Percentiles rank a stretch among this genome's conserved stretches.
These are phyloP conservation scores for Marsdenia floribunda DNA, from an alignment of 257 asterid species.

Conservation along the genomic window DNA sequence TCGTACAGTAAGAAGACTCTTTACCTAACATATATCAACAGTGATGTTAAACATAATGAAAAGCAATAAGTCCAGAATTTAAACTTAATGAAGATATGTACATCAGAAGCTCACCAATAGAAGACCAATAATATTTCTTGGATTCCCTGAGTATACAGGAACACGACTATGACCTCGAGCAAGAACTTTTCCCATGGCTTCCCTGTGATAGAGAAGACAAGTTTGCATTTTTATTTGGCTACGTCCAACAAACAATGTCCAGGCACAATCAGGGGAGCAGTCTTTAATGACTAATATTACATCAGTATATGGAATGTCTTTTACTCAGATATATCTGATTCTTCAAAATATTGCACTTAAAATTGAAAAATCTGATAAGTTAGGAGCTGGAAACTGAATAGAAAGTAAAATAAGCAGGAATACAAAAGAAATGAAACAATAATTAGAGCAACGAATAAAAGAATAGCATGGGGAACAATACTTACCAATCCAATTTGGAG, in stretches of 20 bases:
- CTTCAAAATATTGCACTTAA: not conserved
- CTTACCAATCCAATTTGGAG: conserved; percentile 95
- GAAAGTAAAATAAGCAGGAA: not conserved
- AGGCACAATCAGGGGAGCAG: not conserved
- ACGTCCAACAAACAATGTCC: not conserved
- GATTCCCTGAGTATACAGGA: conserved; percentile 81
- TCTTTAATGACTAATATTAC: not conserved
- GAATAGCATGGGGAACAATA: not conserved
- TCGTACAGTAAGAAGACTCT: conserved; percentile 82
- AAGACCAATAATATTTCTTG: conserved; percentile 72
- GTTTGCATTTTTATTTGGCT: not conserved
- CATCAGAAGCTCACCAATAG: conserved; percentile 46
- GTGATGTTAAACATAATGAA: not conserved
- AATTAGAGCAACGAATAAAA: conserved; percentile 3
- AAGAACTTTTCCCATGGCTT: conserved; percentile 80
- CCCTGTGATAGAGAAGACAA: conserved; percentile 42
- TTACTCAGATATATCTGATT: not conserved
- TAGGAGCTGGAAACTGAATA: conserved; percentile 1
- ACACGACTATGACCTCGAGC: conserved; percentile 96
- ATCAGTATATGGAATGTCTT: not conserved
- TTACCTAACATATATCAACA: conserved; percentile 41
- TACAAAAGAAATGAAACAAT: not conserved
- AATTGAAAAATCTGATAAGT: not conserved
- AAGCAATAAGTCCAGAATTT: conserved; percentile 4
- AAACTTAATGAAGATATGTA: not conserved